Evolutionary conservation across 306 rosid species (phyloP), one percentile per base, ranked within the genome.

Genomic region (Neltuma alba): DNA sequence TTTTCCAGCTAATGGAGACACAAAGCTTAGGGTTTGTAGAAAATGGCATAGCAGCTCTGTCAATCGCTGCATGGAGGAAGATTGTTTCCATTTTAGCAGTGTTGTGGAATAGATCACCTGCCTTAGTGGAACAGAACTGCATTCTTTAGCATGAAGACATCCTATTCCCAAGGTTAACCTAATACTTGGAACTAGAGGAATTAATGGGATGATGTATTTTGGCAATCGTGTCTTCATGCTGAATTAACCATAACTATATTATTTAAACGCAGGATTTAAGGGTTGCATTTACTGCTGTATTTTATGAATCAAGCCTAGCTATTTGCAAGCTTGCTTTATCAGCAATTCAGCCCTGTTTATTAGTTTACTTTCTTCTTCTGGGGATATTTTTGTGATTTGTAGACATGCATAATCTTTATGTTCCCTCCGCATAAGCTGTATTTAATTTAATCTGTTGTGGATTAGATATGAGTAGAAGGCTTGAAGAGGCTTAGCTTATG

Each of bases 61-160:
- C 27, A 21, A 80, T 27, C 28, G 28, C 52, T 25, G 7, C 15
- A 28, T 28, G 40, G 75, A 70, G 41, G 55, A 27, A 69, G 27
- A 45, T 70, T 21, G 15, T 27, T 3, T 65, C 36, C 70, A 34
- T 7, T 65, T 38, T 18, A 8, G 21, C 27, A 10, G 21, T 66
- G 16, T 66, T n/a, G 31, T 36, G 25, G 42, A 63, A 63, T 34
- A 63, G 70, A 34, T 63, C 25, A 34, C 7, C 41, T 63, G 70
- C 70, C 21, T 61, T 14, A 30, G 37, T 61, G 44, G 16, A 7
- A 9, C 45, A 34, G 18, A 25, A 20, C 45, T 64, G 45, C 15
- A 9, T 34, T 65, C 30, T 65, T 37, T 65, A 65, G 31, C 34
- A 23, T 65, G 27, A 65, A 65, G 71, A 20, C 72, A 67, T 67